phyloP scores from a whole-genome alignment of 805 yeast species.

The Kuraishia capsulata region DNA sequence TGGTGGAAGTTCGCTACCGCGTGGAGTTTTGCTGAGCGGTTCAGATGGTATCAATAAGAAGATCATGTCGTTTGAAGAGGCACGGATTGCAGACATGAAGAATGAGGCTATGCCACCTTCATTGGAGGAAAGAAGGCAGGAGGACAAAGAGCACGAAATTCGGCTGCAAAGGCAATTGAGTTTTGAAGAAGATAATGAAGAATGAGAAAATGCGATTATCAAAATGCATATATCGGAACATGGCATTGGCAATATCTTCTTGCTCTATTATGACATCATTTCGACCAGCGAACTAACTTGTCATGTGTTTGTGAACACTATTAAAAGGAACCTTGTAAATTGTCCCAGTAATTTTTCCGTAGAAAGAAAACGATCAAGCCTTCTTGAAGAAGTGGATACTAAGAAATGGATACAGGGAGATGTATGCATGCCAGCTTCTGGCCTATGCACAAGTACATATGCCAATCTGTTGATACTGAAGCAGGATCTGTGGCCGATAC shows the following conservation, averaged over 20 bases:
- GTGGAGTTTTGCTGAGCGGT: conserved; percentile 81
- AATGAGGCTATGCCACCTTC: conserved; percentile 90
- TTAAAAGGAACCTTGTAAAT: no score
- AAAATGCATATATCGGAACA: conserved; percentile 40
- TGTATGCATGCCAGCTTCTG: no score
- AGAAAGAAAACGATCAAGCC: no score
- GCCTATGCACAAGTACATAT: no score
- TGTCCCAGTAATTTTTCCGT: no score
- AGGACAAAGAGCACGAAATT: conserved; percentile 36
- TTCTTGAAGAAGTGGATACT: no score
- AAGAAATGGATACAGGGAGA: no score
- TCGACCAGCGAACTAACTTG: no score
- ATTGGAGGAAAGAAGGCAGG: conserved; percentile 40
- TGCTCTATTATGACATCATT: no score
- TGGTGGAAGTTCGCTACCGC: conserved; percentile 66
- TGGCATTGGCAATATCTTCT: no score
- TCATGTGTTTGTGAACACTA: no score
- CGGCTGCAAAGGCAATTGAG: conserved; percentile 21
- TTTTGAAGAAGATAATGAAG: background rate
- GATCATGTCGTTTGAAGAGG: conserved; percentile 72
- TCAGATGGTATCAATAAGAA: conserved; percentile 68
- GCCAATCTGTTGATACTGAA: conserved; percentile 37
- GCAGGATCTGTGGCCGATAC: conserved; percentile 36
- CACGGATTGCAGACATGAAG: conserved; percentile 64
- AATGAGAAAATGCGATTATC: conserved; percentile 42